Percentiles rank a stretch among this genome's conserved stretches.
Conservation (phyloP, 2,329 filamentous ascomycete species). For the Exophiala sp. region DNA sequence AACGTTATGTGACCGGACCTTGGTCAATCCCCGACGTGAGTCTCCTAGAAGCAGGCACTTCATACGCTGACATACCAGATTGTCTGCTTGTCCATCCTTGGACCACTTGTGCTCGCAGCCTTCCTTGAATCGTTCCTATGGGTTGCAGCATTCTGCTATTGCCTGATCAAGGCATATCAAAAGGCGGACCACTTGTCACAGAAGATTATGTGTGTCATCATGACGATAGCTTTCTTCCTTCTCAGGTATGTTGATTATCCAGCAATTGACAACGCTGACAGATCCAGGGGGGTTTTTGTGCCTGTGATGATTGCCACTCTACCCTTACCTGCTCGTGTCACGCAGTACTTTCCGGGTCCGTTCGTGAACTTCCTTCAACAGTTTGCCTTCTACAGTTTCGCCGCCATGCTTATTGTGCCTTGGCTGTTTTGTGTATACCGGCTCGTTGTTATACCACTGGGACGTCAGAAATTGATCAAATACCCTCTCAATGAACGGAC, state of each 20-base stretch:
- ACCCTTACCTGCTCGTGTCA: conserved; percentile 71
- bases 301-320: conserved; percentile 93
- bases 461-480: conserved; percentile 76
- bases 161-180: conserved; percentile 77
- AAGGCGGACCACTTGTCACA: conserved; percentile 90
- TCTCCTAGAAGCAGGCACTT: too few species aligned
- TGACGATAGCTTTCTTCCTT: conserved; percentile 69
- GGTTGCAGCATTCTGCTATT: conserved; percentile 92
- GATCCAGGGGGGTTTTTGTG: conserved; percentile 70
- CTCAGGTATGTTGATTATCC: conserved; percentile 61
- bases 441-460: conserved; percentile 80
- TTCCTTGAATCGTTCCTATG: conserved; percentile 91
- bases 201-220: conserved; percentile 69
- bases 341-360: conserved; percentile 64
- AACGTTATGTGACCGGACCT: not conserved
- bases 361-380: conserved; percentile 77
- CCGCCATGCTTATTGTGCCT: conserved; percentile 76
- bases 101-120: conserved; percentile 76
- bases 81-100: conserved; percentile 77
- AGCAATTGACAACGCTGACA: conserved; percentile 1
- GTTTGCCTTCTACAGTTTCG: conserved; percentile 95
- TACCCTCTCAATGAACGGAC: conserved; percentile 77
- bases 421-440: conserved; percentile 94
- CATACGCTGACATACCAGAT: conserved; percentile 56
- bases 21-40: conserved; percentile 21